A percentile compares a stretch with the other conserved stretches of the same genome.
Conservation (phyloP, 1,139 yeast genomes). For the Pichia sp. region DNA sequence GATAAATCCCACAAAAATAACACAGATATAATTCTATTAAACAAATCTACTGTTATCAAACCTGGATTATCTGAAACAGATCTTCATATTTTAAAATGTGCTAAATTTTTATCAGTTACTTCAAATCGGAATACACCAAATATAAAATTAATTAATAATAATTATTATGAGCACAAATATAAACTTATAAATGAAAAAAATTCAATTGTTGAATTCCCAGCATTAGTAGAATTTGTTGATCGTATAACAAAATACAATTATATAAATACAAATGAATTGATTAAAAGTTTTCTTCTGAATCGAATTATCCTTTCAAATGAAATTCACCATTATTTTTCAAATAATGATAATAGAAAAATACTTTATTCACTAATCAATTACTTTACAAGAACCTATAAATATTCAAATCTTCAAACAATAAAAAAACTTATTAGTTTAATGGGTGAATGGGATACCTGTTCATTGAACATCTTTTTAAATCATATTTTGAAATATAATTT, state of each 20-base stretch:
- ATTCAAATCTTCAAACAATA: not conserved
- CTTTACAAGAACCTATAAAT: slow-evolving; percentile 1
- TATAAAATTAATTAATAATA: not conserved
- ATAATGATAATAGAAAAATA: slow-evolving; percentile 1
- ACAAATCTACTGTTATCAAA: not conserved
- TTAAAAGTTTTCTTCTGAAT: slow-evolving; percentile 6
- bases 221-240: not conserved
- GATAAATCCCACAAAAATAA: not conserved
- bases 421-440: not conserved
- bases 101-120: not conserved
- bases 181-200: slow-evolving; percentile 2
- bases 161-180: slow-evolving; percentile 4
- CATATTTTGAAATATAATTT: not conserved
- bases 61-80: slow-evolving; percentile 5
- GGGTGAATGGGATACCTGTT: slow-evolving; percentile 7
- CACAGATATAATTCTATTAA: slow-evolving; percentile 1
- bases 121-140: too few relatives aligned
- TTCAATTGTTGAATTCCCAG: slow-evolving; percentile 2
- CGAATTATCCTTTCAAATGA: slow-evolving; percentile 6
- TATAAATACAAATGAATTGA: slow-evolving; percentile 8
- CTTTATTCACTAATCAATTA: slow-evolving; percentile 5
- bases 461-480: slow-evolving; percentile 8
- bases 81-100: slow-evolving; percentile 1
- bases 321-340: not conserved
- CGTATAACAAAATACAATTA: slow-evolving; percentile 6